These are phyloP conservation scores for Pistacia integerrima DNA, from an alignment of 345 rosid genomes.

Conservation along the genomic window DNA sequence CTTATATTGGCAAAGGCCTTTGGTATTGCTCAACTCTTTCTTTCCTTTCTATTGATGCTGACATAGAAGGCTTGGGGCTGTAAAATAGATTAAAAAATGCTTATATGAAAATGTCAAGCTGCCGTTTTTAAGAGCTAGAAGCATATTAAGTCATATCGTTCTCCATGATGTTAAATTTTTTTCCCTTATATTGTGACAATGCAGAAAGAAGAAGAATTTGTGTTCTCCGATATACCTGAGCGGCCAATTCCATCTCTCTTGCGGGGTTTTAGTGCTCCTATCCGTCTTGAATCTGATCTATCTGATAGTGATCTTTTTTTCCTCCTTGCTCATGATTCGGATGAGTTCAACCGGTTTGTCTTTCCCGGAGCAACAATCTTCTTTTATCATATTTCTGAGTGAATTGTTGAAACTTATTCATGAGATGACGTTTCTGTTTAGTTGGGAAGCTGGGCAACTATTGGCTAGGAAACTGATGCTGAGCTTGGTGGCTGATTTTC, in stretches of 20 bases:
- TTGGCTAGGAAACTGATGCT: conserved; percentile 94
- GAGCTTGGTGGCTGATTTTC: conserved; percentile 79
- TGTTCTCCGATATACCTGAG: conserved; percentile 75
- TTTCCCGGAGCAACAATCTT: conserved; percentile 15
- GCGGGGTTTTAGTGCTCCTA: conserved; percentile 91
- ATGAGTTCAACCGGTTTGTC: conserved; percentile 91
- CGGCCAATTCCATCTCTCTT: conserved; percentile 84
- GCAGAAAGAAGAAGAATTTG: conserved; percentile 96
- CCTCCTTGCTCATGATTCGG: conserved; percentile 95
- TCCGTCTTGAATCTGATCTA: conserved; percentile 87
- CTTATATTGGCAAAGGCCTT: background rate
- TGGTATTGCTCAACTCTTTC: background rate
- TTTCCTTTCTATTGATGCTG: background rate
- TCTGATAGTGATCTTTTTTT: conserved; percentile 75
- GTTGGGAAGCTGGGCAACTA: conserved; percentile 99
- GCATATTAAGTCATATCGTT: background rate
- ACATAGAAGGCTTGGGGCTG: background rate
- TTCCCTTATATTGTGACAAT: conserved; percentile 23
- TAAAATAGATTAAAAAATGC: background rate
- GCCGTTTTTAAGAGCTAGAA: background rate
- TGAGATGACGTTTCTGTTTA: conserved; percentile 29
- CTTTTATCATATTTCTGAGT: conserved; percentile 9
- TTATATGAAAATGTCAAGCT: background rate
- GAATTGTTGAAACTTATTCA: conserved; percentile 15
- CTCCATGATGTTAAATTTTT: background rate